These are phyloP conservation scores for Linnemannia elongata DNA, from an alignment of 192 early-diverging fungal genomes.

Conservation along the genomic window DNA sequence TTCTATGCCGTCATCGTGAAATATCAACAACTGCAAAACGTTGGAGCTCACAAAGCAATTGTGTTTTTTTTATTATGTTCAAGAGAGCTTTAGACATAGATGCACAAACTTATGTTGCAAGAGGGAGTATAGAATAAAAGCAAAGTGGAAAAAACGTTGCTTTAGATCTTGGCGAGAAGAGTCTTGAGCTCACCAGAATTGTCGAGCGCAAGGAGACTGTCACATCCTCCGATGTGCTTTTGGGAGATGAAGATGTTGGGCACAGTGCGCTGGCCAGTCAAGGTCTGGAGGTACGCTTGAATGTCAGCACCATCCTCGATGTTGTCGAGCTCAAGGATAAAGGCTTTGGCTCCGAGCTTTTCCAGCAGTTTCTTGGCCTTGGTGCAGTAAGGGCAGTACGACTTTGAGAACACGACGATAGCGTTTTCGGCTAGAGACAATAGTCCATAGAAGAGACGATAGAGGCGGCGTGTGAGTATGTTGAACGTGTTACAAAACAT, in stretches of 20 bases:
- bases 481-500: not conserved
- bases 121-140: too few species aligned
- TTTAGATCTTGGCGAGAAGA: constrained; percentile 57
- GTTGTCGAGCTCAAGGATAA: constrained; percentile 69
- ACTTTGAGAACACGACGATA: constrained; percentile 84
- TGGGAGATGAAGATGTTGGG: constrained; percentile 80
- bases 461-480: not conserved
- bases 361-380: constrained; percentile 66
- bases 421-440: constrained; percentile 42
- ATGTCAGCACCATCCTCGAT: constrained; percentile 65
- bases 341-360: constrained; percentile 49
- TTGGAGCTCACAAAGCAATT: too few species aligned
- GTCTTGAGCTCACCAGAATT: constrained; percentile 60
- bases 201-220: constrained; percentile 62
- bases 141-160: not conserved
- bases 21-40: too few species aligned
- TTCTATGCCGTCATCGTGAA: not conserved
- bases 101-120: too few species aligned
- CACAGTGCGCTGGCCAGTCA: constrained; percentile 79
- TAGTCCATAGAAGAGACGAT: not conserved
- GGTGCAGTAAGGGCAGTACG: constrained; percentile 77
- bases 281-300: constrained; percentile 66
- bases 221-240: constrained; percentile 78
- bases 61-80: too few species aligned
- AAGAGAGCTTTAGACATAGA: too few species aligned